phyloP scores from a whole-genome alignment of 371 early-diverging fungal genomes.

The Lichtheimia ramosa region DNA sequence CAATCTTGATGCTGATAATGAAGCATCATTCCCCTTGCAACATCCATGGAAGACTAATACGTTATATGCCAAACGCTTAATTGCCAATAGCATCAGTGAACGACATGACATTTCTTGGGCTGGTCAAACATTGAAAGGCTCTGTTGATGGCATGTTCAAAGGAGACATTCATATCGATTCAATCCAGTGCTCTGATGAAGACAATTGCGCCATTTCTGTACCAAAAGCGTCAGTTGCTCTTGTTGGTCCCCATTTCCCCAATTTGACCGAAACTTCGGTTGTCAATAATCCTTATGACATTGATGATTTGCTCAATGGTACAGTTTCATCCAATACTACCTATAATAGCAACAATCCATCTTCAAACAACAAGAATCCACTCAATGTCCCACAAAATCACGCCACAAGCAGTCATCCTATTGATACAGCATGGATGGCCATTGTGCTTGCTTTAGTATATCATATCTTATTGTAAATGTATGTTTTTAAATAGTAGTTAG shows the following conservation, averaged over 20 bases:
- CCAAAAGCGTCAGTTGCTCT: constrained; percentile 2
- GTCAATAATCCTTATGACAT: background rate
- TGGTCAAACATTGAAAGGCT: background rate
- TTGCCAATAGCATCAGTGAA: background rate
- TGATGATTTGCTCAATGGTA: background rate
- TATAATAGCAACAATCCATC: no score
- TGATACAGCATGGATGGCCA: no score
- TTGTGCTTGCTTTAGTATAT: no score
- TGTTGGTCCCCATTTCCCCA: background rate
- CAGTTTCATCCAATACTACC: background rate
- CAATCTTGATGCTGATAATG: constrained; percentile 11
- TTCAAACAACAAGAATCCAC: no score
- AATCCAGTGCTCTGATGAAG: background rate
- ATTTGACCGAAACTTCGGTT: background rate
- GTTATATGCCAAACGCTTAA: constrained; percentile 1
- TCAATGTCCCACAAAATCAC: no score
- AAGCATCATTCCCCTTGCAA: constrained; percentile 3
- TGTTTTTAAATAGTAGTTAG: no score
- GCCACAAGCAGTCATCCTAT: no score
- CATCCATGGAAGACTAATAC: background rate
- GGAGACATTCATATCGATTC: constrained; percentile 1
- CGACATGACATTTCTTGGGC: constrained; percentile 4
- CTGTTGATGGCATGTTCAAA: background rate
- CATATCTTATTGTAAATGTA: no score
- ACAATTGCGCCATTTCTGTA: background rate